Conservation (phyloP, 2,329 filamentous ascomycete species). For the Neocucurbitaria cava region DNA sequence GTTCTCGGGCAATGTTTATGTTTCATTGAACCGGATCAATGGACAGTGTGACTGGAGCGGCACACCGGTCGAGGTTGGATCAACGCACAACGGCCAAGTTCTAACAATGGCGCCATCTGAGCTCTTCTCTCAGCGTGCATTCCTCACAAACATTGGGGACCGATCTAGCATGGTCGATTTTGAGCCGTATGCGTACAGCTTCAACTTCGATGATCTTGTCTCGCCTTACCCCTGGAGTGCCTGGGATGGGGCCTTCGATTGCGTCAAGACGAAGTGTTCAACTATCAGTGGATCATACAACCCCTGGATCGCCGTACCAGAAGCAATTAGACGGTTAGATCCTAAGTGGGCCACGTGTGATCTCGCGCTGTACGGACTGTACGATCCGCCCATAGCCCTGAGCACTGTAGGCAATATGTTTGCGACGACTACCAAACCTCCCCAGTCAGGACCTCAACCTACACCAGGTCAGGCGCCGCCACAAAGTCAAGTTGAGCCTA, state of each 20-base stretch:
- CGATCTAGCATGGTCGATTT: constrained; percentile 12
- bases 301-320: constrained; percentile 19
- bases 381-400: constrained; percentile 22
- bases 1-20: constrained; percentile 27
- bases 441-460: constrained; percentile 1
- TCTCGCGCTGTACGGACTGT: constrained; percentile 18
- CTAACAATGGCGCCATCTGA: constrained; percentile 27
- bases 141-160: not conserved
- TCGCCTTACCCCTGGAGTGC: constrained; percentile 21
- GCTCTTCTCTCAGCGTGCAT: constrained; percentile 18
- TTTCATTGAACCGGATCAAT: constrained; percentile 21
- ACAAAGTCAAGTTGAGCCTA: constrained; percentile 11
- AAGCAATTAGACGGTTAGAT: constrained; percentile 24
- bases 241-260: constrained; percentile 13
- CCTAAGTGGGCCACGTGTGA: constrained; percentile 23
- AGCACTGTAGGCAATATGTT: constrained; percentile 20
- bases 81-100: constrained; percentile 14
- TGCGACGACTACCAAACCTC: constrained; percentile 11
- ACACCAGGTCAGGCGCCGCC: constrained; percentile 30
- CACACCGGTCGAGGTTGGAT: constrained; percentile 14
- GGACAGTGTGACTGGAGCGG: constrained; percentile 22
- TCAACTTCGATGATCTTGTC: constrained; percentile 20
- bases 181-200: constrained; percentile 15
- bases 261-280: constrained; percentile 11
- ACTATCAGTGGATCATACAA: constrained; percentile 20